Percentiles rank a stretch among this genome's conserved stretches.
phyloP scores from a whole-genome alignment of 169 alveolate genomes.

The Eimeria praecox region DNA sequence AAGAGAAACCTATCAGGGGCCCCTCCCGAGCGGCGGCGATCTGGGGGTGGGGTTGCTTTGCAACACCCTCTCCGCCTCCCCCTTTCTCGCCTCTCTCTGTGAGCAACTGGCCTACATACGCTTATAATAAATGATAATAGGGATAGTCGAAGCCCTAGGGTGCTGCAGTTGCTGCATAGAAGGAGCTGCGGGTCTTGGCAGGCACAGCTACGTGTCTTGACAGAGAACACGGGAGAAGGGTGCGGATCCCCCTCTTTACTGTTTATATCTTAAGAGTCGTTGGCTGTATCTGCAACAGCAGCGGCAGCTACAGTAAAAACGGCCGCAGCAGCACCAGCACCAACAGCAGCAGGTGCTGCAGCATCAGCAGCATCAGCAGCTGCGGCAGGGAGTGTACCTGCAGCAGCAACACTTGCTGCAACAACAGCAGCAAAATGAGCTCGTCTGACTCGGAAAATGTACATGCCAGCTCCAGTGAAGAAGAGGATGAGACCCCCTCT shows the following conservation, averaged over 20 bases:
- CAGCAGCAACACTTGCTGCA: neutral
- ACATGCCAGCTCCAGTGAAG: conserved; percentile 41
- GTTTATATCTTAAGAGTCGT: neutral
- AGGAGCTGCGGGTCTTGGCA: too few species aligned
- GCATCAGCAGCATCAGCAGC: neutral
- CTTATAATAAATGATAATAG: neutral
- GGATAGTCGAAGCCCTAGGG: neutral
- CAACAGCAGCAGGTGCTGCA: neutral
- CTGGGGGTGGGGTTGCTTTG: neutral
- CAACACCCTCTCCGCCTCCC: neutral
- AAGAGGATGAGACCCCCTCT: neutral
- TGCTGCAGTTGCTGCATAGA: neutral
- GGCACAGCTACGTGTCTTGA: neutral
- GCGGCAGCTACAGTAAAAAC: neutral
- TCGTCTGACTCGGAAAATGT: conserved; percentile 51
- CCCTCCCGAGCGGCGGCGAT: neutral
- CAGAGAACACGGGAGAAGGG: neutral
- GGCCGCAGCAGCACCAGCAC: conserved; percentile 8
- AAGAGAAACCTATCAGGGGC: neutral
- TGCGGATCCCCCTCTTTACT: too few species aligned
- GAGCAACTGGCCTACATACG: too few species aligned
- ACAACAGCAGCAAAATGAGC: conserved; percentile 2
- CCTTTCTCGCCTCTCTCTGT: neutral
- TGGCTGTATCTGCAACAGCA: neutral
- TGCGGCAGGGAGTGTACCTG: neutral